Percentiles rank a stretch among this genome's conserved stretches.
phyloP scores from a whole-genome alignment of 179 eudicot species.

The Amaranthus tricolor region DNA sequence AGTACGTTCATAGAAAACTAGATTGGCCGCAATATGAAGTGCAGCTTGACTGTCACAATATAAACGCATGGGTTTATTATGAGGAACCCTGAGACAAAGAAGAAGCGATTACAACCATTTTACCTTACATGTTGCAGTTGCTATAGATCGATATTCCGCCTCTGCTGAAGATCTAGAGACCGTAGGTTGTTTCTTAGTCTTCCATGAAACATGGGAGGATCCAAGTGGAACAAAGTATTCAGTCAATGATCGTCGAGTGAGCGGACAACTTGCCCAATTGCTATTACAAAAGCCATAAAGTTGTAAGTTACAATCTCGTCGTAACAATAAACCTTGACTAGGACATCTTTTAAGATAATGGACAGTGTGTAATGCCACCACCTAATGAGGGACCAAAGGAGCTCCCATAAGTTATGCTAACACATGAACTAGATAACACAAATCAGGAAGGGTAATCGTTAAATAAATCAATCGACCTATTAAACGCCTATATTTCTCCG shows the following conservation, averaged over 20 bases:
- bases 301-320: neutral
- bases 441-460: neutral
- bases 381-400: neutral
- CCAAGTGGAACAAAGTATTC: neutral
- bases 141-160: neutral
- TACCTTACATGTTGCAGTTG: neutral
- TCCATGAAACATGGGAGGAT: neutral
- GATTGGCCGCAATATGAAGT: neutral
- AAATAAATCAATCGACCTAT: neutral
- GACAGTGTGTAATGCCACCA: neutral
- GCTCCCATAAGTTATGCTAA: neutral
- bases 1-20: neutral
- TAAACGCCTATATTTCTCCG: neutral
- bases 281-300: neutral
- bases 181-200: conserved; percentile 3
- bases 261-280: conserved; percentile 9
- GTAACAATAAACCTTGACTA: neutral
- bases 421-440: neutral
- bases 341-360: neutral
- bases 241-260: neutral
- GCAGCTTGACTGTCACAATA: neutral
- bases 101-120: neutral
- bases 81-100: neutral
- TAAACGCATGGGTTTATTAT: too few species aligned
- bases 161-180: conserved; percentile 1